Base-by-base conservation (phyloP, 2,329 filamentous ascomycete species). In the Ophiostoma sp. region DNA sequence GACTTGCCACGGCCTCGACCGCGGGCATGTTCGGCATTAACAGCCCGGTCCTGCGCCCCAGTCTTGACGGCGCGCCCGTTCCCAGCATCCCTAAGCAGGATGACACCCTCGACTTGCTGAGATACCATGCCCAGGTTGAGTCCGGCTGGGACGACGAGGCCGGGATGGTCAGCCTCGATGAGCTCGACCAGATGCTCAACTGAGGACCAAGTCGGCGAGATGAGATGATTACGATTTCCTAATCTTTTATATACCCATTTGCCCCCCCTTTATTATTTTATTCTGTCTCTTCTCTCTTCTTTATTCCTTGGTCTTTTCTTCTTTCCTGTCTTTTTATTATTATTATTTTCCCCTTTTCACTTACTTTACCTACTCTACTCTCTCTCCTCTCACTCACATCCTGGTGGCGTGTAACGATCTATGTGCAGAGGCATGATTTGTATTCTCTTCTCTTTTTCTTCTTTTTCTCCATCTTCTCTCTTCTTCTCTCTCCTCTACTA, bases 101-200 rank as follows among this genome's bases (percentile, higher is more conserved):
- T 70, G 73, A 72, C 52, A 81, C 83, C 71, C 75, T 77, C 15
- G 82, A 82, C 69, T 79, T 75, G 71, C n/a, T 41, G 1, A 35
- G 36, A 4, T 65, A 41, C 31, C 20, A 65, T 20, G 11, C 35
- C 8, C 33, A 65, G 62, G 35, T 11, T 20, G 60, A 33, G 8
- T 13, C 80, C 8, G 85, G 87, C 75, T 86, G 87, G 80, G 90
- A 90, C 76, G 85, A 85, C 77, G 93, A 89, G 77, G 93, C 94
- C 1, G 95, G 98, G 81, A 91, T 89, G 74, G 90, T 98, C 75
- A 93, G 96, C 78, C 87, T 98, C 67, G 93, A 97, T 66, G 95
- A 99, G 83, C 88, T 98, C 33, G 94, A 98, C 77, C 88, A 91
- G 75, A 86, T 97, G 78, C 87, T 97, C 76, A 89, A 87, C 74